These are phyloP conservation scores for Solanum raphanifolium DNA, from an alignment of 257 asterid species.

Conservation along the genomic window DNA sequence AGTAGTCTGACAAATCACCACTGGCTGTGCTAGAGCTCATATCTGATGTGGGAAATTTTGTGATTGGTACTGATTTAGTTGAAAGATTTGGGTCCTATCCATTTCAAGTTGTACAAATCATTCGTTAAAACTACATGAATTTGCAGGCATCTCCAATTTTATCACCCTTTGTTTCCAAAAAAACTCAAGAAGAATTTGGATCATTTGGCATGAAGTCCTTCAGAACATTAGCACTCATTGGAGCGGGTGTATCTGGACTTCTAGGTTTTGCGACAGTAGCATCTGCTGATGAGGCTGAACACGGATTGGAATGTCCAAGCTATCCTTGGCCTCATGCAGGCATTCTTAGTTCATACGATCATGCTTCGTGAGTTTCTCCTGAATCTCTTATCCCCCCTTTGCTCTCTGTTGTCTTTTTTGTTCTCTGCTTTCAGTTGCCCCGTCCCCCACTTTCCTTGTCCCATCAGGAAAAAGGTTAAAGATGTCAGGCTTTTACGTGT, in stretches of 20 bases:
- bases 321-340: conserved; percentile 73
- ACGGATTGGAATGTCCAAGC: conserved; percentile 45
- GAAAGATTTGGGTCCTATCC: not conserved
- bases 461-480: conserved; percentile 28
- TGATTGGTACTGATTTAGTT: not conserved
- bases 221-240: conserved; percentile 30
- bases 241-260: conserved; percentile 55
- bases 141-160: conserved; percentile 31
- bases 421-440: not conserved
- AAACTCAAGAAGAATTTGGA: conserved; percentile 25
- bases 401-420: not conserved
- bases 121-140: not conserved
- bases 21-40: not conserved
- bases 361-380: conserved; percentile 44
- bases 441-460: conserved; percentile 3
- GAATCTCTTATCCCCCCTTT: not conserved
- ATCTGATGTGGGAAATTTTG: not conserved
- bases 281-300: conserved; percentile 57
- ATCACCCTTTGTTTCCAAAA: conserved; percentile 6
- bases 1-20: not conserved
- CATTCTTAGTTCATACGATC: conserved; percentile 60
- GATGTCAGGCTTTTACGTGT: conserved; percentile 16
- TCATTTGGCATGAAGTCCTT: conserved; percentile 28
- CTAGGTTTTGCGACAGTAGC: conserved; percentile 40
- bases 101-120: not conserved